Conservation (phyloP, 2,329 filamentous ascomycete genomes). For the Amauroascus verrucosus region DNA sequence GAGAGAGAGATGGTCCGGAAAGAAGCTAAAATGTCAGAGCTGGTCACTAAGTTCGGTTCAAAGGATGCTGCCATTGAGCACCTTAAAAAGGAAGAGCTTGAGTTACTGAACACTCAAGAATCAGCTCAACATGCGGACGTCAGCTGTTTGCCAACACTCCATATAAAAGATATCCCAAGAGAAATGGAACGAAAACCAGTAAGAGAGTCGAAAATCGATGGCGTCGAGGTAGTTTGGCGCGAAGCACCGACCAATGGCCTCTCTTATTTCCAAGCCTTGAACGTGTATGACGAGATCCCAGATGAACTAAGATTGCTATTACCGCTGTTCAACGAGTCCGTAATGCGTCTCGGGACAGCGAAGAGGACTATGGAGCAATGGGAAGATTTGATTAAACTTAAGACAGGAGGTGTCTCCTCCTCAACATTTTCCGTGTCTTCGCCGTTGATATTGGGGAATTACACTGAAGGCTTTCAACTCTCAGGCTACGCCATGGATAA, state of each 20-base stretch:
- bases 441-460: constrained; percentile 58
- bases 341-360: constrained; percentile 87
- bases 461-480: constrained; percentile 72
- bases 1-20: constrained; percentile 68
- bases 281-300: constrained; percentile 66
- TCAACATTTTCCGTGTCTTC: constrained; percentile 74
- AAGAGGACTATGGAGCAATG: constrained; percentile 85
- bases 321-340: constrained; percentile 79
- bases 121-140: constrained; percentile 75
- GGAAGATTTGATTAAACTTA: constrained; percentile 90
- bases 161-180: constrained; percentile 80
- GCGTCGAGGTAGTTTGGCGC: constrained; percentile 71
- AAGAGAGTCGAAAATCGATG: constrained; percentile 46
- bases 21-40: constrained; percentile 61
- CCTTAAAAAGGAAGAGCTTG: constrained; percentile 67
- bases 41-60: constrained; percentile 57
- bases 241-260: constrained; percentile 90
- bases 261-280: constrained; percentile 89
- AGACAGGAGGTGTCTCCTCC: constrained; percentile 81
- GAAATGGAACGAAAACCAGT: constrained; percentile 64
- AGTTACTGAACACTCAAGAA: constrained; percentile 71
- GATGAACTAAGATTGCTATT: constrained; percentile 75
- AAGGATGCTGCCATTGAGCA: constrained; percentile 60
- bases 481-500: constrained; percentile 80
- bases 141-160: constrained; percentile 75